These are phyloP conservation scores for Amesomyces nigricolor DNA, from an alignment of 2,329 filamentous ascomycete genomes.

Conservation along the genomic window DNA sequence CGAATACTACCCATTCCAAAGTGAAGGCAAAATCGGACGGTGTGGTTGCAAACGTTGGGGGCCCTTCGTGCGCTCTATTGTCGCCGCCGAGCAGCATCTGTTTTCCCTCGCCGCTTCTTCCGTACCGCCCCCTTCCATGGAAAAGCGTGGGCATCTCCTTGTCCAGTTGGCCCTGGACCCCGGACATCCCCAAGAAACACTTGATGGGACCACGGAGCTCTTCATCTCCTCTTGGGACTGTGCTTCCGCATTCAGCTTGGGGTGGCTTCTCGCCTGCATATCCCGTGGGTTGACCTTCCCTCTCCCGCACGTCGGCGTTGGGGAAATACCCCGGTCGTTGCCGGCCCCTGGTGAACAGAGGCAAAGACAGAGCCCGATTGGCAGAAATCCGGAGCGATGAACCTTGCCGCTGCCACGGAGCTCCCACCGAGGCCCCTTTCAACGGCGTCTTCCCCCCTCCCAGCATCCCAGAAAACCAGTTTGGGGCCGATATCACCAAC, in stretches of 20 bases:
- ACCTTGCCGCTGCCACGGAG: background rate
- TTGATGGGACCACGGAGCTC: background rate
- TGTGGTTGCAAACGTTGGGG: background rate
- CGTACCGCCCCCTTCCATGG: no score
- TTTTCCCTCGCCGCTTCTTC: no score
- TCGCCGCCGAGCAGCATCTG: no score
- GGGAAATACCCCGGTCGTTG: background rate
- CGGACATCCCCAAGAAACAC: background rate
- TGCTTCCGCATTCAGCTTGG: background rate
- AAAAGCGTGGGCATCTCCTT: no score
- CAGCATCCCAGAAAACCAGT: background rate
- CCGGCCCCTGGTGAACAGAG: background rate
- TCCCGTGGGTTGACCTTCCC: background rate
- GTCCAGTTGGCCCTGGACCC: background rate
- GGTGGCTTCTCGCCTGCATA: slow-evolving; percentile 1
- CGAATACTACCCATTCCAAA: background rate
- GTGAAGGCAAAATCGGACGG: background rate
- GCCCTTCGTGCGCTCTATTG: background rate
- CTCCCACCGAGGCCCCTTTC: background rate
- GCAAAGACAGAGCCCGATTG: slow-evolving; percentile 1
- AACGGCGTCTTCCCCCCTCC: background rate
- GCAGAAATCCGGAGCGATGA: background rate
- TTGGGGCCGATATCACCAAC: slow-evolving; percentile 15
- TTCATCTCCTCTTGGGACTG: background rate
- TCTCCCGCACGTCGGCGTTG: background rate